Percentiles rank a stretch among this genome's conserved stretches.
Conservation (phyloP, 805 yeast genomes). For the Metschnikowia borealis region DNA sequence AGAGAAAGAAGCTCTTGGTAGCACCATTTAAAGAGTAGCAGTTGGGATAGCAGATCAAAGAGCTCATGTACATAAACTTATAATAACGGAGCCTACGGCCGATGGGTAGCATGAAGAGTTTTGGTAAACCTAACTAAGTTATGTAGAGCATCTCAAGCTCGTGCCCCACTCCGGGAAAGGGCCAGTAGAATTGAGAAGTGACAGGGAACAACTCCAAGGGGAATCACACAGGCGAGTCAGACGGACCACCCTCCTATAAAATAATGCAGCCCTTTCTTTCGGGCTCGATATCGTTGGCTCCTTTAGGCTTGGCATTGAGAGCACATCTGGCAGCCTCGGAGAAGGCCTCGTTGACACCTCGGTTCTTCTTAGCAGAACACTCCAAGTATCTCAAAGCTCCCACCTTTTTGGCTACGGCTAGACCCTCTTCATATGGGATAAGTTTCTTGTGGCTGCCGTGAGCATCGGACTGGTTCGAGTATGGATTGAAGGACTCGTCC, state of each 20-base stretch:
- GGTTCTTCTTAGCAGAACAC: conserved; percentile 92
- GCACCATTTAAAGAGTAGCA: conserved; percentile 35
- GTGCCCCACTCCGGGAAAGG: background rate
- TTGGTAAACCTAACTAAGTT: background rate
- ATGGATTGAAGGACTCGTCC: conserved; percentile 32
- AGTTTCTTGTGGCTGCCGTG: conserved; percentile 45
- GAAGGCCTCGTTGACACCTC: conserved; percentile 99
- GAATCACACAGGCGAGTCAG: background rate
- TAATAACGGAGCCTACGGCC: background rate
- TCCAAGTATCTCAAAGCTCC: conserved; percentile 94
- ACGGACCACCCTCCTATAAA: conserved; percentile 21
- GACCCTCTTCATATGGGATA: conserved; percentile 89
- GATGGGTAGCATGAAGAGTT: background rate
- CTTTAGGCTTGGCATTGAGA: conserved; percentile 80
- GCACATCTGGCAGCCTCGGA: conserved; percentile 99
- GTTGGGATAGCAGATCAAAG: no score
- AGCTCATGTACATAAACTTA: background rate
- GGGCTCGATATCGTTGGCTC: conserved; percentile 49
- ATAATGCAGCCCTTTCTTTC: conserved; percentile 39
- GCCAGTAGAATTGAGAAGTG: background rate
- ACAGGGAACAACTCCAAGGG: background rate
- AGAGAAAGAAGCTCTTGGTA: conserved; percentile 30
- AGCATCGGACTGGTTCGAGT: conserved; percentile 26
- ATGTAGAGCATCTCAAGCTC: background rate
- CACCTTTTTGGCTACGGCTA: conserved; percentile 84